Base-by-base conservation (phyloP, 1,139 yeast species). In the Saccharomyces hybrid region DNA sequence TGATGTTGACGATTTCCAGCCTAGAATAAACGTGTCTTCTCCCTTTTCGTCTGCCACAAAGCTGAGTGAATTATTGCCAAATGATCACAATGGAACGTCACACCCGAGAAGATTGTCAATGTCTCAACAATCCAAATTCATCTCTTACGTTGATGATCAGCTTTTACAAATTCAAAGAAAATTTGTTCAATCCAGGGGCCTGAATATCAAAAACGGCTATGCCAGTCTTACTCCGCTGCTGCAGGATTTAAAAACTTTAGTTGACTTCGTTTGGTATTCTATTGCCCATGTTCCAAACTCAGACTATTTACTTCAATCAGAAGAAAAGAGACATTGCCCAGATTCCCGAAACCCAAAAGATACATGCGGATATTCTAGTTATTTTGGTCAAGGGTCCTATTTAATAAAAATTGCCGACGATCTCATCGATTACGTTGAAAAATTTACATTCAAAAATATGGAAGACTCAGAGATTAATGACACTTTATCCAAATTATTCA, bases 371-470 rank as follows among this genome's bases (percentile, higher is more conserved):
- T 26, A 47, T 28, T 31, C 38, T 16, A 31, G 38, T n/a, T 31
- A 31, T n/a, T 79, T 77, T 63, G 87, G 86, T 0, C 91, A 84
- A 66, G 73, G 75, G 0, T 81, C 82, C 54, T 86, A 84, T 60
- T 70, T 84, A 26, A 73, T 86, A 32, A 78, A 78, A 56, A 76
- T 86, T 4, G 74, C 86, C 55, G 88, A 86, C 49, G 91, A 85
- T 59, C 67, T 85, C 52, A 81, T 83, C 51, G 93, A 86, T 59
- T 86, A 79, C 61, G 56, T 81, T 23, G 74, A 70, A 28, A 80
- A 78, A 63, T 82, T 79, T 57, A 63, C 68, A 1, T 50, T 75
- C 7, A 56, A 58, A 4, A 61, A 63, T 20, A 54, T 58, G n/a
- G 54, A 59, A 13, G 54, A 53, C 9, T 59, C 57, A 2, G 66